Base-by-base conservation (phyloP, 169 alveolate species). In the Amoebophrya sp. region DNA sequence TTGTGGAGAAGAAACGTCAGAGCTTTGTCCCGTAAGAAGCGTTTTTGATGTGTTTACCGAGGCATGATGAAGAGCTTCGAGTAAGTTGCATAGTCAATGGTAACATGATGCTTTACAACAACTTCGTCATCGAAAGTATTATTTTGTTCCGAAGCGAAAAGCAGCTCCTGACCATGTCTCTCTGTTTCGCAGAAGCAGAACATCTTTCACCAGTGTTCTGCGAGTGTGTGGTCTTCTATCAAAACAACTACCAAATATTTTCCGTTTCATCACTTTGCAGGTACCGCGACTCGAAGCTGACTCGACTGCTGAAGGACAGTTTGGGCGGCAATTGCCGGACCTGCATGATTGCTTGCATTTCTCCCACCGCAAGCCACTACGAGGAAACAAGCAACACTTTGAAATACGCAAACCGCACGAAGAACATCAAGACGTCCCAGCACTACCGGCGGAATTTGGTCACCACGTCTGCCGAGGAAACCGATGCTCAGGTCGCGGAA, bases 311-410 rank as follows among this genome's bases (percentile, higher is more conserved):
- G 33, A 96, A 97, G 92, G 98, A 96, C 89, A 95, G 97, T 29
- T 93, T 97, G 40, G 98, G 98, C 33, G 99, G 99, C 0, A 96
- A 96, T 93, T 95, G 97, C 77, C 94, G 96, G 90, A 96, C 97
- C 12, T 96, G 96, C 32, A 97, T 97, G 99, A 95, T 97, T 32
- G 98, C 99, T 0, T 94, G 95, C 90, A 94, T 97, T 32, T 93
- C 97, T 77, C 98, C 98, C 18, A 93, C 96, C 35, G 94, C 90
- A 41, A 89, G 90, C 39, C 94, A 96, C 40, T 97, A 95, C 92
- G 99, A 98, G 93, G 99, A 98, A 77, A 97, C 99, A 0, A 96
- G 94, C 47, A 97, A 97, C 92, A 98, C 99, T 0, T 95, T 98
- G 32, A 96, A 93, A 41, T 93, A 93, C 90, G 94, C 94, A 18